phyloP scores from a whole-genome alignment of 208 protist species.

The Kentomonas sorsogonicus region DNA sequence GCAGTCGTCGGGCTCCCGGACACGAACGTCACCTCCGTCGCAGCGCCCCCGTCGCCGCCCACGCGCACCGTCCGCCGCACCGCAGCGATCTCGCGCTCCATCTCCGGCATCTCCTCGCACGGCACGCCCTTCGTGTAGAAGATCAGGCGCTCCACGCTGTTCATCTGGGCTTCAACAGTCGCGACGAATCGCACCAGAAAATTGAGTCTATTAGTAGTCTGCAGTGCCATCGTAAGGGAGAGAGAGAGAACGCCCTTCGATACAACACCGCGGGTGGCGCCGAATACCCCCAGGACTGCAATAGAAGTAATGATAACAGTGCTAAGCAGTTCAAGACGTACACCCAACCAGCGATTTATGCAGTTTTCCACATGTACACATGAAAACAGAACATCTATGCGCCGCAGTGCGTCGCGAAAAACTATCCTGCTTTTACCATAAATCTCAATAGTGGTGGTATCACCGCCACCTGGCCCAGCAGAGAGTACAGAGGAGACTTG shows the following conservation, averaged over 20 bases:
- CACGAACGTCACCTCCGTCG: background rate
- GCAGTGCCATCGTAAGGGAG: slow-evolving; percentile 52
- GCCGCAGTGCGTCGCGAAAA: slow-evolving; percentile 28
- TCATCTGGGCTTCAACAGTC: slow-evolving; percentile 76
- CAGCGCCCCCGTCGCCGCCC: slow-evolving; percentile 12
- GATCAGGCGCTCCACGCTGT: slow-evolving; percentile 74
- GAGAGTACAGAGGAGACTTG: slow-evolving; percentile 89
- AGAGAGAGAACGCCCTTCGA: slow-evolving; percentile 42
- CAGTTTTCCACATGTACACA: slow-evolving; percentile 40
- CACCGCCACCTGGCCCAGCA: slow-evolving; percentile 90
- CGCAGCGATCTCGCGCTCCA: slow-evolving; percentile 12
- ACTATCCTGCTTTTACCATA: slow-evolving; percentile 37
- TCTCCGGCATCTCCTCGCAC: slow-evolving; percentile 42
- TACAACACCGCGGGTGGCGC: slow-evolving; percentile 19
- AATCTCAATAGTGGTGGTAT: slow-evolving; percentile 78
- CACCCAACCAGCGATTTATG: slow-evolving; percentile 80
- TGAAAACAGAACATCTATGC: slow-evolving; percentile 49
- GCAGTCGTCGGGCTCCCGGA: slow-evolving; percentile 1
- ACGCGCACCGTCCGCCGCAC: slow-evolving; percentile 57
- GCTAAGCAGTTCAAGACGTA: slow-evolving; percentile 86
- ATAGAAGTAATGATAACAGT: slow-evolving; percentile 52
- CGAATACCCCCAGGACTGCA: slow-evolving; percentile 36
- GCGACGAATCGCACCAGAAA: slow-evolving; percentile 50
- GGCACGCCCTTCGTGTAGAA: slow-evolving; percentile 71
- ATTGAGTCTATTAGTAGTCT: slow-evolving; percentile 51